Percentiles rank a stretch among this genome's conserved stretches.
Conservation (phyloP, 1,139 yeast genomes). For the Starmera stellimalicola region DNA sequence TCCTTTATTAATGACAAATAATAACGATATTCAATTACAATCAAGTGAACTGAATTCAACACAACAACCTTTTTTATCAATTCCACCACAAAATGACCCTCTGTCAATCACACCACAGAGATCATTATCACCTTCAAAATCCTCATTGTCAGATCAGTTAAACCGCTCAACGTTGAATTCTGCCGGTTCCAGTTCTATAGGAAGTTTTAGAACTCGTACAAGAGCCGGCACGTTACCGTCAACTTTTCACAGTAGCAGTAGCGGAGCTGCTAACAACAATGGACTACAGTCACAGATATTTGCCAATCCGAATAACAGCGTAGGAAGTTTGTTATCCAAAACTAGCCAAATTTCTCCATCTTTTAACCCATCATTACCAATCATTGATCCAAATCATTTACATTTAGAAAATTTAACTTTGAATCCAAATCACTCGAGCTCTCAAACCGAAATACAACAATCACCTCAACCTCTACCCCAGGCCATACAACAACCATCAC, state of each 20-base stretch:
- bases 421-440: slow-evolving; percentile 7
- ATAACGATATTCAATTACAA: slow-evolving; percentile 3
- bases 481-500: slow-evolving; percentile 6
- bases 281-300: neutral
- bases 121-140: slow-evolving; percentile 17
- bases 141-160: too few species aligned
- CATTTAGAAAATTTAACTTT: slow-evolving; percentile 16
- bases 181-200: slow-evolving; percentile 17
- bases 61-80: slow-evolving; percentile 12
- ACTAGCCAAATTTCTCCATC: slow-evolving; percentile 11
- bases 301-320: neutral
- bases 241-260: slow-evolving; percentile 23
- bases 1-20: neutral
- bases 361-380: slow-evolving; percentile 23
- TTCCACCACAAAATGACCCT: slow-evolving; percentile 12
- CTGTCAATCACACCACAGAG: slow-evolving; percentile 16
- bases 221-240: slow-evolving; percentile 53
- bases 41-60: too few species aligned
- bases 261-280: neutral
- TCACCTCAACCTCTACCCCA: slow-evolving; percentile 11
- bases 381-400: slow-evolving; percentile 15
- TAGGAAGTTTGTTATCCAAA: neutral
- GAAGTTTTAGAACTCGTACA: slow-evolving; percentile 32
- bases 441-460: slow-evolving; percentile 1
- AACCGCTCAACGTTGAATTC: too few species aligned